Base-by-base conservation (phyloP, 441 rosid genomes). In the Flueggea neowawraea region DNA sequence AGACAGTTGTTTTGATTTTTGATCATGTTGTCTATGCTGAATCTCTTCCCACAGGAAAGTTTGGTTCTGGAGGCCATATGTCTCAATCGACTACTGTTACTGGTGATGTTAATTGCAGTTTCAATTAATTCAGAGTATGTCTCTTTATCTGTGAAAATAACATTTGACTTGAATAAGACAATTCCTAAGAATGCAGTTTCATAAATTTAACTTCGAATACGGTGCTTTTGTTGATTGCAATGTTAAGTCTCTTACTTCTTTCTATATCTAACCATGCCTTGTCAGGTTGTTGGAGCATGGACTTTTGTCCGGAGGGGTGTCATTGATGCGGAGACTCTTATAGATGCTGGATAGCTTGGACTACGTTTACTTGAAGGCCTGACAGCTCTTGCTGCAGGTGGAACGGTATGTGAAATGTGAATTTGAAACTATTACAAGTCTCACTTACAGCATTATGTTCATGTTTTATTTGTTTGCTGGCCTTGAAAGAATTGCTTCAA, bases 311-410 rank as follows among this genome's bases (percentile, higher is more conserved):
- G 80, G 80, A 66, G 82, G 73, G 63, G 66, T 68, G 65, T 65
- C 68, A 56, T 49, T 69, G 55, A 70, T 50, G 86, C 82, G 75
- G 93, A 82, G 65, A 72, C 75, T 69, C 70, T 83, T 73, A 80
- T 83, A 64, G 74, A 76, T 60, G 73, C 79, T 57, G 98, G 98
- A 74, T 89, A 85, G 74, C 80, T 95, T 67, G 99, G 97, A 78
- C 86, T 91, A 75, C 90, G 82, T 56, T 76, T 95, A 78, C 99
- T 95, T 69, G 99, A 95, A 87, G 98, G 91, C 93, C 90, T 91
- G 91, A 91, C 97, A 89, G 98, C 98, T 82, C 92, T 94, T 78
- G 99, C 98, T 88, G 99, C 96, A 86, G 97, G 99, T 91, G 99
- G 98, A 95, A 88, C 95, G 84, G 97, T 95, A 95, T 82, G 99